Percentiles rank a stretch among this genome's conserved stretches.
Evolutionary conservation across 805 yeast species (phyloP).

Genomic region (Starmera quercuum): DNA sequence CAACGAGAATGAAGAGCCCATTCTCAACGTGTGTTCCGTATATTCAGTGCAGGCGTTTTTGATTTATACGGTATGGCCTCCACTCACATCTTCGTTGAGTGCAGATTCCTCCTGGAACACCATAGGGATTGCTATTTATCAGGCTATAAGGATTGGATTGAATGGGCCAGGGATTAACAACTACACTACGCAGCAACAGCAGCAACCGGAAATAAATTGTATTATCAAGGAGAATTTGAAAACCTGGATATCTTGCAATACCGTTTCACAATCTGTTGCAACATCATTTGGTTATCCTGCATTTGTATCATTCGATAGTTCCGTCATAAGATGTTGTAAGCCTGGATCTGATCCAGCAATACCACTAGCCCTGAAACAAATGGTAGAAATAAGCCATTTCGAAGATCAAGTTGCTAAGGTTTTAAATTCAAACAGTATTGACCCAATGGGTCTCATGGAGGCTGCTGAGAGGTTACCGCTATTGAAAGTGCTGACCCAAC

Average conservation of each 20-base stretch:
- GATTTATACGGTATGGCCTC: slow-evolving; percentile 91
- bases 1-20: slow-evolving; percentile 70
- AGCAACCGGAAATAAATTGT: slow-evolving; percentile 18
- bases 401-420: slow-evolving; percentile 82
- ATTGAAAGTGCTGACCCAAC: slow-evolving; percentile 58
- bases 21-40: slow-evolving; percentile 82
- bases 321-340: slow-evolving; percentile 47
- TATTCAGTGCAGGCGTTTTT: slow-evolving; percentile 91
- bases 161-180: slow-evolving; percentile 62
- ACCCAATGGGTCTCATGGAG: slow-evolving; percentile 57
- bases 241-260: slow-evolving; percentile 93
- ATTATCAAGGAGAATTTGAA: slow-evolving; percentile 68
- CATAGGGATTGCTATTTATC: slow-evolving; percentile 86
- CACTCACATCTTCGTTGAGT: slow-evolving; percentile 85
- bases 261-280: slow-evolving; percentile 84
- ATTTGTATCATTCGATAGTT: slow-evolving; percentile 75
- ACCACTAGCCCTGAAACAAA: slow-evolving; percentile 43
- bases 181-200: slow-evolving; percentile 35
- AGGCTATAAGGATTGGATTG: slow-evolving; percentile 86
- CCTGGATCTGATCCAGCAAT: slow-evolving; percentile 25
- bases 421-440: slow-evolving; percentile 61
- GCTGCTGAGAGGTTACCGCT: slow-evolving; percentile 70
- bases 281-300: slow-evolving; percentile 94
- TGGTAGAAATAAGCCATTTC: slow-evolving; percentile 77
- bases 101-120: slow-evolving; percentile 97